Evolutionary conservation across 768 basidiomycete species (phyloP).

Genomic region (Omphalotus guepiniiformis): DNA sequence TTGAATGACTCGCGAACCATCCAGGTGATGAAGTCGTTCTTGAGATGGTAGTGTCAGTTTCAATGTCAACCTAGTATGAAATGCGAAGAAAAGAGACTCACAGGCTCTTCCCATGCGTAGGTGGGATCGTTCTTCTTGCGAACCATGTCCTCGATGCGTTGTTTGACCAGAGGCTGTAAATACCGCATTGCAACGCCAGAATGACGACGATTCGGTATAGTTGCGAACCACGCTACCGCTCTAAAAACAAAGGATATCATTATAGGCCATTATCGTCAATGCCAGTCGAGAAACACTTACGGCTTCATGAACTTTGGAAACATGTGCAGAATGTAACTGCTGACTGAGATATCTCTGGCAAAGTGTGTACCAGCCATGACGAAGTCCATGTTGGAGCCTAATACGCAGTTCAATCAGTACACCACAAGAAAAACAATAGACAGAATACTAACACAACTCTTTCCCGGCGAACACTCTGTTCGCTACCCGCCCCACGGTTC

Average conservation of each 20-base stretch:
- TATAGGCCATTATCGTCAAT: no score
- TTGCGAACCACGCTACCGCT: conserved; percentile 12
- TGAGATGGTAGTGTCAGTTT: no score
- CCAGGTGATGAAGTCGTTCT: conserved; percentile 17
- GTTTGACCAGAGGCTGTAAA: conserved; percentile 8
- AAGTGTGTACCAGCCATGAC: conserved; percentile 11
- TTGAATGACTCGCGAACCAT: conserved; percentile 18
- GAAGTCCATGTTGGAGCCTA: conserved; percentile 12
- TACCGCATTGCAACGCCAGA: conserved; percentile 12
- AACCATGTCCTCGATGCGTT: conserved; percentile 11
- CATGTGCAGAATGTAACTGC: conserved; percentile 12
- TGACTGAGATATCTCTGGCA: conserved; percentile 11
- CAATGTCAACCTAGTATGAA: no score
- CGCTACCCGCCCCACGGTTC: conserved; percentile 10
- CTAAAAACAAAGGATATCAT: background rate
- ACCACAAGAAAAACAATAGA: background rate
- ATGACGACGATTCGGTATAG: conserved; percentile 13
- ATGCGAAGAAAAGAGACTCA: no score
- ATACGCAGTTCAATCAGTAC: background rate
- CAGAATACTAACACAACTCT: conserved; percentile 10
- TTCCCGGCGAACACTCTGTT: conserved; percentile 14
- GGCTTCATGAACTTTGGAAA: conserved; percentile 15
- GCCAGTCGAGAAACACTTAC: conserved; percentile 2
- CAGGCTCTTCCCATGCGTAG: conserved; percentile 13
- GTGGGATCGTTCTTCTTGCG: conserved; percentile 9